Base-by-base conservation (phyloP, 306 rosid genomes). In the Pterocarpus santalinus region DNA sequence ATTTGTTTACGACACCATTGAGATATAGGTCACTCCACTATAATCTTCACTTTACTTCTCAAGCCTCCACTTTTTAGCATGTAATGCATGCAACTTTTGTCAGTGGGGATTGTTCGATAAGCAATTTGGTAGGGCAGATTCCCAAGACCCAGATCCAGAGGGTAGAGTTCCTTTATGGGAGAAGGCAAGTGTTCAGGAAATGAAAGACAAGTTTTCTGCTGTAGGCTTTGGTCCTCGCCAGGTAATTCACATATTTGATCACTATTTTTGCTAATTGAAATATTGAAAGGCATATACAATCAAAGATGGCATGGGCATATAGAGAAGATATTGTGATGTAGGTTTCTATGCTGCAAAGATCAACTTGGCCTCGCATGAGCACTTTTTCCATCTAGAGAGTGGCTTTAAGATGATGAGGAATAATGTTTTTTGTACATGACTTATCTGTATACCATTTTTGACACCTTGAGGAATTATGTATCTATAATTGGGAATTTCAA, bases 151-250 rank as follows among this genome's bases (percentile, higher is more conserved):
- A 10, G 99, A 95, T 87, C 99, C 97, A 68, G 98, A 93, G 75
- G 97, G 97, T 39, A 91, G 98, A 85, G 84, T 95, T 81, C 99
- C 99, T 65, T 33, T 69, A 52, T 95, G 99, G 99, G 92, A 80
- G 78, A 93, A 88, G 68, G 96, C 92, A 35, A 95, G 87, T 75
- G 97, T 95, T 11, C 72, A 93, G 86, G 97, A 91, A 87, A 90
- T 93, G 91, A 93, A 95, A 82, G 93, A 93, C 75, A 95, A 93
- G 83, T 95, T 95, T 82, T 60, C 89, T 58, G 90, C 96, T n/a
- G 74, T 93, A 69, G 99, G 99, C 82, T 77, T 93, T 35, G 99
- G 99, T 56, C 99, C 99, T 70, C 96, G 98, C 56, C 97, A 93
- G 98, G 99, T 92, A 88, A 49, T 63, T 80, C 33, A 13, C 66